These are phyloP conservation scores for Mucor velutinosus DNA, from an alignment of 371 early-diverging fungal genomes.

Conservation along the genomic window DNA sequence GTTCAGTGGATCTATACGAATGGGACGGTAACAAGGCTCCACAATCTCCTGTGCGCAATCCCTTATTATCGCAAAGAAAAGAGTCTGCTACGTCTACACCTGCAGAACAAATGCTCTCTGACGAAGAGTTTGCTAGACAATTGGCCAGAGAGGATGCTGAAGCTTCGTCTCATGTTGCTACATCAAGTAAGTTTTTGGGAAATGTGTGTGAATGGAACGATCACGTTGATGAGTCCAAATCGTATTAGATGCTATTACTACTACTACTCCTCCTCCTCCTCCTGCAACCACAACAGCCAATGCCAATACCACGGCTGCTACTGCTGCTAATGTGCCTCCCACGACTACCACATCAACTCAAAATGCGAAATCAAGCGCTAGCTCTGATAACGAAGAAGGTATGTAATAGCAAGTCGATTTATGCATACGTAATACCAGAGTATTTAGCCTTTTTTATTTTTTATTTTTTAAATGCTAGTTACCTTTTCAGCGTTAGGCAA, in stretches of 20 bases:
- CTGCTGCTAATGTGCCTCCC: background rate
- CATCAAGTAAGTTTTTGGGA: background rate
- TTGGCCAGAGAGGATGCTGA: constrained; percentile 26
- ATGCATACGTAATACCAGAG: background rate
- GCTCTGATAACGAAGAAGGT: constrained; percentile 1
- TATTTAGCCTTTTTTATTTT: background rate
- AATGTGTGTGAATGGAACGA: background rate
- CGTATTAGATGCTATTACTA: background rate
- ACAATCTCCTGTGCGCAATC: background rate
- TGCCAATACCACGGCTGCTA: background rate
- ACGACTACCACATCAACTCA: background rate
- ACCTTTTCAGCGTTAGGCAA: constrained; percentile 14
- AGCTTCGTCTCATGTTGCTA: background rate
- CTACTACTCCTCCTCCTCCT: background rate
- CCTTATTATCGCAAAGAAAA: constrained; percentile 1
- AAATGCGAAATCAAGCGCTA: background rate
- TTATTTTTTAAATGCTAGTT: background rate
- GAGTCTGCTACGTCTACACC: constrained; percentile 19
- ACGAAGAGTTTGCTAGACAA: constrained; percentile 39
- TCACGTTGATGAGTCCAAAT: too few relatives aligned
- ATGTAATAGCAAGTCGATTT: background rate
- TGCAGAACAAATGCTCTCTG: constrained; percentile 28
- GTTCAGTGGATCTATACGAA: constrained; percentile 25
- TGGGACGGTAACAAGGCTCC: constrained; percentile 19
- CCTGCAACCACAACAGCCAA: background rate